phyloP scores from a whole-genome alignment of 2,329 filamentous ascomycete genomes.

The Xylariaceae sp. region DNA sequence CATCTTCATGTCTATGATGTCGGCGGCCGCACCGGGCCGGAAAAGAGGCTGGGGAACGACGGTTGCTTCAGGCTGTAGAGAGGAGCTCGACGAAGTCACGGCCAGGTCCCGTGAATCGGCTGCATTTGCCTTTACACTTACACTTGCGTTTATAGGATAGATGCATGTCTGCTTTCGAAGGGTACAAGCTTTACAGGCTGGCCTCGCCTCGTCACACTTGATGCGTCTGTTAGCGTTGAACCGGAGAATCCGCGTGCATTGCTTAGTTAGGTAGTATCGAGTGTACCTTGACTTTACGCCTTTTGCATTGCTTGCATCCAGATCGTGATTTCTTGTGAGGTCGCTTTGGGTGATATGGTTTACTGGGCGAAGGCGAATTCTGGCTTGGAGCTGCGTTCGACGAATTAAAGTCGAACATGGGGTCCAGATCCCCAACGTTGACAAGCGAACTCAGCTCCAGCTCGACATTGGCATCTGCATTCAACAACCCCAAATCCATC shows the following conservation, averaged over 20 bases:
- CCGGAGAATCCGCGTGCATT: not conserved
- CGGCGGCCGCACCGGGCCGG: constrained; percentile 39
- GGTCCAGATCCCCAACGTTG: constrained; percentile 1
- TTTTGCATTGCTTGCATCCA: constrained; percentile 59
- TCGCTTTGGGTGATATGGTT: constrained; percentile 50
- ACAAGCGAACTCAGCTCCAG: constrained; percentile 11
- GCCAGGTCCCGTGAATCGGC: not conserved
- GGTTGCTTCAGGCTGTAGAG: not conserved
- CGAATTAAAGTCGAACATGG: constrained; percentile 2
- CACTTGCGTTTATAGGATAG: constrained; percentile 42
- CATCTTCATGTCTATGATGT: constrained; percentile 52
- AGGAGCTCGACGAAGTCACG: not conserved
- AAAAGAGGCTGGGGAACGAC: constrained; percentile 42
- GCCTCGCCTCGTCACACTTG: constrained; percentile 53
- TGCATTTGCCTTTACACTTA: constrained; percentile 3
- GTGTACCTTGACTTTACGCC: constrained; percentile 50
- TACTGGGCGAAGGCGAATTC: constrained; percentile 13
- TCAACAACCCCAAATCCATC: constrained; percentile 24
- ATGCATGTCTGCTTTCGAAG: constrained; percentile 52
- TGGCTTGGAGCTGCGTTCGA: constrained; percentile 11
- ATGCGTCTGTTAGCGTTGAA: constrained; percentile 13
- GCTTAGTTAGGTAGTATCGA: not conserved
- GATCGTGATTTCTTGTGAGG: constrained; percentile 58
- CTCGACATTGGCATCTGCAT: constrained; percentile 12
- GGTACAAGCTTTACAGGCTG: constrained; percentile 52